phyloP scores from a whole-genome alignment of 1,284 basidiomycete species.

The Bjerkandera adusta region DNA sequence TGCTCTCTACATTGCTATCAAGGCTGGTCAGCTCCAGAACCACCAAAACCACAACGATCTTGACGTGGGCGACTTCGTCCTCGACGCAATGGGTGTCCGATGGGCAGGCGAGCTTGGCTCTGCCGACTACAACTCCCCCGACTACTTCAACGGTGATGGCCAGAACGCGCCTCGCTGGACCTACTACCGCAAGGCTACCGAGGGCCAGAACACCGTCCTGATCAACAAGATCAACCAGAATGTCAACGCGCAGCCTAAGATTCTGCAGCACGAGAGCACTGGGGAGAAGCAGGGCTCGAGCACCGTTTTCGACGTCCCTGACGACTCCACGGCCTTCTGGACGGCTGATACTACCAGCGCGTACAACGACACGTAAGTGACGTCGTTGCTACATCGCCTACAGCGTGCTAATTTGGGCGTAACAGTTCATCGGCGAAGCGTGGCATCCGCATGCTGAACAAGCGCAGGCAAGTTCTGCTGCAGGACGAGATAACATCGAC shows the following conservation, averaged over 20 bases:
- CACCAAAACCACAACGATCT: conserved; percentile 95
- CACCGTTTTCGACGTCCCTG: conserved; percentile 61
- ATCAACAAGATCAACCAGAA: conserved; percentile 82
- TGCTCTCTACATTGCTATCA: conserved; percentile 85
- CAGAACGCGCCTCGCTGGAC: conserved; percentile 77
- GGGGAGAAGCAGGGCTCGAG: conserved; percentile 79
- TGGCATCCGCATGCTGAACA: conserved; percentile 87
- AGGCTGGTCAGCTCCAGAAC: conserved; percentile 74
- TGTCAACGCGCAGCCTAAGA: conserved; percentile 64
- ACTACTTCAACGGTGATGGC: conserved; percentile 72
- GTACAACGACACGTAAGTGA: conserved; percentile 72
- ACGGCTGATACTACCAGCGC: conserved; percentile 78
- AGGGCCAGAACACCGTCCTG: conserved; percentile 95
- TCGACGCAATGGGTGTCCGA: conserved; percentile 92
- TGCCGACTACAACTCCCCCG: conserved; percentile 73
- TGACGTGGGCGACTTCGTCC: conserved; percentile 91
- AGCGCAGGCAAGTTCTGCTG: conserved; percentile 86
- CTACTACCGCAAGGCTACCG: conserved; percentile 95
- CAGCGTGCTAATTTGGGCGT: conserved; percentile 13
- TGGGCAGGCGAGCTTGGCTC: conserved; percentile 97
- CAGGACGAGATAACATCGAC: conserved; percentile 80
- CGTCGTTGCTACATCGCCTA: conserved; percentile 4
- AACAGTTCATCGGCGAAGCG: conserved; percentile 69
- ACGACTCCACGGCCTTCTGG: conserved; percentile 82
- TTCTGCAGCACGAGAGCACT: conserved; percentile 52